Conservation (phyloP, 108 stramenopile species). For the Epipyxis sp. region DNA sequence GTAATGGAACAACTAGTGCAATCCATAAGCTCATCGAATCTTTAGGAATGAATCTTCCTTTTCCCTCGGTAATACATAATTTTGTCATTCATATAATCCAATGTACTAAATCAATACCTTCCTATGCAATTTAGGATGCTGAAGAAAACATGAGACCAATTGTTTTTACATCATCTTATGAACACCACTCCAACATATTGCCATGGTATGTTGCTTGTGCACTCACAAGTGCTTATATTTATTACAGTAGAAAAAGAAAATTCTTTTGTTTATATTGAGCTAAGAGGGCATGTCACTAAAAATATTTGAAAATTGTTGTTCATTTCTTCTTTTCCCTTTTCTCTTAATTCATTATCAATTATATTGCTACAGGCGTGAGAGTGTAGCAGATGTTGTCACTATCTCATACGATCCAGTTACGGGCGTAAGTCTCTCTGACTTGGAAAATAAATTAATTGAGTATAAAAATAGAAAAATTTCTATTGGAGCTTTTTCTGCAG, state of each 20-base stretch:
- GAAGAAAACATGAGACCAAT: slow-evolving; percentile 41
- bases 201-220: no score
- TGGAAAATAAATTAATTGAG: slow-evolving; percentile 64
- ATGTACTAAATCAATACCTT: no score
- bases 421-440: slow-evolving; percentile 64
- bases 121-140: no score
- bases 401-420: slow-evolving; percentile 32
- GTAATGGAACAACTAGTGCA: slow-evolving; percentile 86
- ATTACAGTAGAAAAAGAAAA: no score
- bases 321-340: no score
- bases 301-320: no score
- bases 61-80: not conserved
- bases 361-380: no score
- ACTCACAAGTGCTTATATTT: no score
- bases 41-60: slow-evolving; percentile 32
- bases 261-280: no score
- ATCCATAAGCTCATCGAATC: slow-evolving; percentile 58
- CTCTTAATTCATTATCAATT: no score
- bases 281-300: no score
- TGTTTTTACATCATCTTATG: slow-evolving; percentile 86
- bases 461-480: slow-evolving; percentile 46
- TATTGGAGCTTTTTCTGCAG: slow-evolving; percentile 84
- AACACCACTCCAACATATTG: slow-evolving; percentile 93
- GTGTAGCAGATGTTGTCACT: slow-evolving; percentile 49
- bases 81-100: no score